Conservation (phyloP, 805 yeast genomes). For the Metschnikowia sp. region DNA sequence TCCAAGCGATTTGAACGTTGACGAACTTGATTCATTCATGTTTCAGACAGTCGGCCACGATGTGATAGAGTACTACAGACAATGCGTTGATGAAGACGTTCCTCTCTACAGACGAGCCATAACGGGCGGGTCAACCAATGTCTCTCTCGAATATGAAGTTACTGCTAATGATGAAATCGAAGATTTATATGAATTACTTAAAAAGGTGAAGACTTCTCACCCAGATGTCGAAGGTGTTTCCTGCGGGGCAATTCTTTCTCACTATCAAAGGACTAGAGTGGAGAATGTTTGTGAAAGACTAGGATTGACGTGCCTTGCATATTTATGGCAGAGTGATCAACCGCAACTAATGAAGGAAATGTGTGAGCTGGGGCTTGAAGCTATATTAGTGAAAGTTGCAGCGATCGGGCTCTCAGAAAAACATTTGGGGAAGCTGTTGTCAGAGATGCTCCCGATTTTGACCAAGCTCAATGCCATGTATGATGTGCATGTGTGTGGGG, state of each 20-base stretch:
- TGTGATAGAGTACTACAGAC: conserved; percentile 58
- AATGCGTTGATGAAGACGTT: conserved; percentile 57
- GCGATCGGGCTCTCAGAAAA: conserved; percentile 72
- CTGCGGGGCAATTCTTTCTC: conserved; percentile 93
- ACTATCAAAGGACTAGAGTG: conserved; percentile 92
- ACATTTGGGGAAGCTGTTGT: conserved; percentile 69
- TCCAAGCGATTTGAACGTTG: conserved; percentile 45
- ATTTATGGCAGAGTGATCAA: conserved; percentile 89
- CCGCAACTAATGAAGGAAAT: conserved; percentile 76
- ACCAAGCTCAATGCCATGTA: conserved; percentile 54
- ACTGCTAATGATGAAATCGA: conserved; percentile 84
- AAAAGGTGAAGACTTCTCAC: conserved; percentile 44
- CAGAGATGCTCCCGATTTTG: conserved; percentile 58
- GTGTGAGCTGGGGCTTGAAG: conserved; percentile 65
- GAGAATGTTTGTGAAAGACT: conserved; percentile 83
- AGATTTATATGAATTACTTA: conserved; percentile 60
- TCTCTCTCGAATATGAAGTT: conserved; percentile 61
- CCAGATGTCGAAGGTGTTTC: conserved; percentile 84
- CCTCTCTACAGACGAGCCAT: conserved; percentile 77
- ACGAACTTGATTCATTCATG: conserved; percentile 92
- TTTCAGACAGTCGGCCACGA: conserved; percentile 96
- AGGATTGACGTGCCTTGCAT: conserved; percentile 67
- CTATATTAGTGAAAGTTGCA: conserved; percentile 87
- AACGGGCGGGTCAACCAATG: conserved; percentile 58
- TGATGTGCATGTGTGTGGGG: conserved; percentile 95